These are phyloP conservation scores for Funneliformis geosporum DNA, from an alignment of 192 early-diverging fungal genomes.

Conservation along the genomic window DNA sequence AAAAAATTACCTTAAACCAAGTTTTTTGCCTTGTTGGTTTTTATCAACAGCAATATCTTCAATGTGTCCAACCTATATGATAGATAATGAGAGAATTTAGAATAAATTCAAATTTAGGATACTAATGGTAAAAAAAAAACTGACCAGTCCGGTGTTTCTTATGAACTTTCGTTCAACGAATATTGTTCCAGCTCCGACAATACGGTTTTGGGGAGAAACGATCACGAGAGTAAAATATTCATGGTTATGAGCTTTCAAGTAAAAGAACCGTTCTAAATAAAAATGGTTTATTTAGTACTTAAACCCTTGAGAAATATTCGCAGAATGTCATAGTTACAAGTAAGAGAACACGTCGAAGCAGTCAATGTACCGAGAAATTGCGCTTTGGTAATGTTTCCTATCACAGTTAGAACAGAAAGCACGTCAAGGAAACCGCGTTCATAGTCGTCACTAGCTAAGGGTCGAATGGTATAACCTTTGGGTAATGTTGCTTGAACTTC, in stretches of 20 bases:
- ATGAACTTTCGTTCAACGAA: constrained; percentile 88
- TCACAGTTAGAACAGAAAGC: constrained; percentile 71
- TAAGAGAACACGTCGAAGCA: background rate
- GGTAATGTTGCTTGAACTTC: constrained; percentile 65
- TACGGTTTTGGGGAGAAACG: constrained; percentile 60
- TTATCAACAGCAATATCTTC: constrained; percentile 71
- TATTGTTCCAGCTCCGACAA: constrained; percentile 81
- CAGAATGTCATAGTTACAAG: background rate
- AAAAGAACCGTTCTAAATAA: constrained; percentile 65
- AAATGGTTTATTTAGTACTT: background rate
- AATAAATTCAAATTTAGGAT: background rate
- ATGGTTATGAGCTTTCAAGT: constrained; percentile 74
- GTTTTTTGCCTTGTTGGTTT: constrained; percentile 62
- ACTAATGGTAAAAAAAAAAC: constrained; percentile 26
- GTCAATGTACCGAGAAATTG: constrained; percentile 58
- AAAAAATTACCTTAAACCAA: constrained; percentile 46
- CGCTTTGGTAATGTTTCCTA: constrained; percentile 70
- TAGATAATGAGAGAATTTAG: background rate
- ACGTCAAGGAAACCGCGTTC: constrained; percentile 69
- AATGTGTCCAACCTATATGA: constrained; percentile 72
- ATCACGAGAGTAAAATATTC: constrained; percentile 85
- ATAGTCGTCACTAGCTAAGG: constrained; percentile 68
- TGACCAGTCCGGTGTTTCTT: constrained; percentile 68
- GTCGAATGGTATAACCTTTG: constrained; percentile 66
- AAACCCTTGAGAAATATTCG: background rate